Conservation (phyloP, 192 early-diverging fungal genomes). For the Dissophora ornata region DNA sequence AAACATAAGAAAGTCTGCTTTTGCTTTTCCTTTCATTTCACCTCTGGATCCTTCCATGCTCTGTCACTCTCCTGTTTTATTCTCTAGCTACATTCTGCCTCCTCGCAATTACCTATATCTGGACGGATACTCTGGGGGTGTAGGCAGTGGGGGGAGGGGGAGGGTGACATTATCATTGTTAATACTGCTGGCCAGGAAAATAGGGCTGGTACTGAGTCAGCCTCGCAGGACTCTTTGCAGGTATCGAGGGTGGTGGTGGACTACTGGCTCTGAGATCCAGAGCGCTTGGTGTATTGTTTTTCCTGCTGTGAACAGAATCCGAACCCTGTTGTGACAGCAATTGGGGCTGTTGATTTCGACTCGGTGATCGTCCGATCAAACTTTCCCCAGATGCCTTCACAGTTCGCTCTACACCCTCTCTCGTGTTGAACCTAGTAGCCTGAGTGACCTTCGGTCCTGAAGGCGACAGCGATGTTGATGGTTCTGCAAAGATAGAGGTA, state of each 20-base stretch:
- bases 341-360: not conserved
- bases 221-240: conserved; percentile 38
- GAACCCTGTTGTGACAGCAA: not conserved
- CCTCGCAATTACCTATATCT: too few relatives aligned
- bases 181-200: not conserved
- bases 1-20: too few relatives aligned
- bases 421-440: conserved; percentile 12
- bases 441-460: not conserved
- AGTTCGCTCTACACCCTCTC: not conserved
- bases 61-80: too few relatives aligned
- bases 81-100: too few relatives aligned
- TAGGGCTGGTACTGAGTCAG: not conserved
- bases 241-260: conserved; percentile 20
- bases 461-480: not conserved
- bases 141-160: not conserved
- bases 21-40: too few relatives aligned
- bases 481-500: not conserved
- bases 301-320: not conserved
- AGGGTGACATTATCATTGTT: not conserved
- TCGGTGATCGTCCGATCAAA: not conserved
- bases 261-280: conserved; percentile 3
- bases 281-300: not conserved
- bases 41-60: too few relatives aligned
- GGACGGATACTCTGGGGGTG: too few relatives aligned
- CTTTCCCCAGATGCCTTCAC: conserved; percentile 30